phyloP scores from a whole-genome alignment of 805 yeast genomes.

The Saccharomycopsis guyanensis region DNA sequence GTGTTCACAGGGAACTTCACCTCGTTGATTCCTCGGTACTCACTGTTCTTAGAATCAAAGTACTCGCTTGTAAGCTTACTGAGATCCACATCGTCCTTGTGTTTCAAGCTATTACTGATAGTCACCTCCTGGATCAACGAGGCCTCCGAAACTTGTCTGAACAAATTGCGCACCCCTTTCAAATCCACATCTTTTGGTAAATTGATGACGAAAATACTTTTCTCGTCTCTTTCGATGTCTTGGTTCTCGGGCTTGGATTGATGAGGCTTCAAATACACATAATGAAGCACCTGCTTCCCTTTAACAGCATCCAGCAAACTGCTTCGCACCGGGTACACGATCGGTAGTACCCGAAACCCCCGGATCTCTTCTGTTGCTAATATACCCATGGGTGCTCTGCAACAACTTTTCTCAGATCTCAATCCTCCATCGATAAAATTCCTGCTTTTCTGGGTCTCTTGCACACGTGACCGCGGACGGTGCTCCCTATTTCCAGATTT shows the following conservation, averaged over 20 bases:
- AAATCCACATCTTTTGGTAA: slow-evolving; percentile 52
- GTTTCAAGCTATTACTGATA: slow-evolving; percentile 4
- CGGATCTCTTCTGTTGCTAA: slow-evolving; percentile 37
- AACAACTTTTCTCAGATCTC: no score
- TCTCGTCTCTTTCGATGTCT: slow-evolving; percentile 37
- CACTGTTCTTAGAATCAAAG: slow-evolving; percentile 36
- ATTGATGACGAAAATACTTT: slow-evolving; percentile 69
- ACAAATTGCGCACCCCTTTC: slow-evolving; percentile 45
- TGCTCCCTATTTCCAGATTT: no score
- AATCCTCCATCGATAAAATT: no score
- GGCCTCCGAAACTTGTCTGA: slow-evolving; percentile 54
- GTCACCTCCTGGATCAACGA: slow-evolving; percentile 49
- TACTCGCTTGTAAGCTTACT: slow-evolving; percentile 26
- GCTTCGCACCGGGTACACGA: slow-evolving; percentile 32
- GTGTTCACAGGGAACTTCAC: slow-evolving; percentile 63
- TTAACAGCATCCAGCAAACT: slow-evolving; percentile 16
- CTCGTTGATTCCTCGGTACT: slow-evolving; percentile 25
- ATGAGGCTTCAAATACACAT: slow-evolving; percentile 62
- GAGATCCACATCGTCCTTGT: slow-evolving; percentile 11
- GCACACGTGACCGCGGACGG: no score
- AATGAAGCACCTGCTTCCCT: slow-evolving; percentile 37
- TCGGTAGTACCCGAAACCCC: slow-evolving; percentile 48
- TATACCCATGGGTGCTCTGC: not conserved
- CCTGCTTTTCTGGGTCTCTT: no score
- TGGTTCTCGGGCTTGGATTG: slow-evolving; percentile 26